These are phyloP conservation scores for Deinandra increscens DNA, from an alignment of 129 eudicot species.

Conservation along the genomic window DNA sequence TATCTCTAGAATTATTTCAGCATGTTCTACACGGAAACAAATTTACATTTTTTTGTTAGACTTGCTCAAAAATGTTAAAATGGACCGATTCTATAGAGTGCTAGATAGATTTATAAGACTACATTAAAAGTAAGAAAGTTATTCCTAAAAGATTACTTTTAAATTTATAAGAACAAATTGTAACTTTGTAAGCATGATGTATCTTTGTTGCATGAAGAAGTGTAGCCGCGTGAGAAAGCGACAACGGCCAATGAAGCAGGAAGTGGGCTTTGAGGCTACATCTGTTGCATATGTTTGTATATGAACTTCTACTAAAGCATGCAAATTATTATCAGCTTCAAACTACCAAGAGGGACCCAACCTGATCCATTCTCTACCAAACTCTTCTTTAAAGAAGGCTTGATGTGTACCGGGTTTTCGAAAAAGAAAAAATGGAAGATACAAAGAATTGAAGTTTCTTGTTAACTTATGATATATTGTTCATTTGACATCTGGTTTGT, in stretches of 20 bases:
- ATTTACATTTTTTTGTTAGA: slow-evolving; percentile 7
- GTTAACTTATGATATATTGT: no score
- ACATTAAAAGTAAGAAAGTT: not conserved
- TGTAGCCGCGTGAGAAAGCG: slow-evolving; percentile 93
- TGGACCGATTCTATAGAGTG: not conserved
- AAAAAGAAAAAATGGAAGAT: no score
- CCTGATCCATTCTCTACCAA: no score
- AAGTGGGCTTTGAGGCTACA: slow-evolving; percentile 87
- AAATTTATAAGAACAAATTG: not conserved
- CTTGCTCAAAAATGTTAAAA: slow-evolving; percentile 10
- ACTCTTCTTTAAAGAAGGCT: no score
- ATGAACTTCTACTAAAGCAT: slow-evolving; percentile 97
- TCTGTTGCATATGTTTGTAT: slow-evolving; percentile 92
- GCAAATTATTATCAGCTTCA: no score
- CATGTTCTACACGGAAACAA: slow-evolving; percentile 41
- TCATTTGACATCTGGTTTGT: no score
- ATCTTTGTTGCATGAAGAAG: slow-evolving; percentile 97
- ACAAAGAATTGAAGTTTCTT: no score
- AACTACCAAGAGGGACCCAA: no score
- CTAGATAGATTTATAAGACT: not conserved
- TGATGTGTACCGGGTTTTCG: no score
- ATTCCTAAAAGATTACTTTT: not conserved
- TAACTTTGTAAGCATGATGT: slow-evolving; percentile 7
- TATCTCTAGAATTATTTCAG: slow-evolving; percentile 91
- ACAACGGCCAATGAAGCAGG: slow-evolving; percentile 97